Conservation (phyloP, 805 yeast genomes). For the Metschnikowia reukaufii region DNA sequence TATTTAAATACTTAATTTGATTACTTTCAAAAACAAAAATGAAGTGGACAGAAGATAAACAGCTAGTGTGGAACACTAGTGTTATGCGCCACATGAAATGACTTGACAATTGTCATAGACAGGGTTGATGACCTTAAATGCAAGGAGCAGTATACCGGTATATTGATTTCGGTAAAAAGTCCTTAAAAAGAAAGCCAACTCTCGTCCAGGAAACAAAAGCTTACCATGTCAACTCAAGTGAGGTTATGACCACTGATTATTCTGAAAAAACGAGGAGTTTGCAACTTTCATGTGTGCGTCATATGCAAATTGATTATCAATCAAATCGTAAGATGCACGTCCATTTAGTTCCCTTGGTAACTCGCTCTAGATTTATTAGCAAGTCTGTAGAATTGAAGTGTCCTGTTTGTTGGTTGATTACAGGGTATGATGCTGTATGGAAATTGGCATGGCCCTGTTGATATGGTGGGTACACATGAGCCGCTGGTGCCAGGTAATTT, state of each 20-base stretch:
- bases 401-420: neutral
- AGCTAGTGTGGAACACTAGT: neutral
- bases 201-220: too few species aligned
- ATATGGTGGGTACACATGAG: slow-evolving; percentile 1
- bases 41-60: neutral
- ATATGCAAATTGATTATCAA: neutral
- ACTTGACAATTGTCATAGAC: too few species aligned
- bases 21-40: neutral
- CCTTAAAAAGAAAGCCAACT: too few species aligned
- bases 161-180: too few species aligned
- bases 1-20: too few species aligned
- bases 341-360: neutral
- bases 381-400: slow-evolving; percentile 1
- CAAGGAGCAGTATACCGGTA: too few species aligned
- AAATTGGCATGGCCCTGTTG: neutral
- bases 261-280: slow-evolving; percentile 1
- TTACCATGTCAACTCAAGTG: neutral
- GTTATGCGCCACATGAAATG: too few species aligned
- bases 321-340: neutral
- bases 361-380: neutral
- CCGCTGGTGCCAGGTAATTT: neutral
- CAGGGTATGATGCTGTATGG: slow-evolving; percentile 11
- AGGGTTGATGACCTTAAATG: too few species aligned
- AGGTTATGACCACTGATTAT: neutral
- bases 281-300: neutral